phyloP scores from a whole-genome alignment of 108 stramenopile genomes.

The Bacterosira constricta region DNA sequence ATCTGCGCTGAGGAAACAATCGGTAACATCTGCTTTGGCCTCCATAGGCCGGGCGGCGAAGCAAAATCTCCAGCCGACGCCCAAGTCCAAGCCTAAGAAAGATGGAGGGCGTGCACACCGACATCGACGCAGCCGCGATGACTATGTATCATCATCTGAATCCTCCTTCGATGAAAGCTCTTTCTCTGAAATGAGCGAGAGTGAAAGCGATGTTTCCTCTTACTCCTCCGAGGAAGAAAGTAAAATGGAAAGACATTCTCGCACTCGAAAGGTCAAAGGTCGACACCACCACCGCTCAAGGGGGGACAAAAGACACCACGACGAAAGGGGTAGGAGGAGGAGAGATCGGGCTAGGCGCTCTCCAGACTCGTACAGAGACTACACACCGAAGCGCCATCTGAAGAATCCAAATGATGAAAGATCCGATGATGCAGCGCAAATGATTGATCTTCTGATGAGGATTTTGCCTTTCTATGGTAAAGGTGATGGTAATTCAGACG shows the following conservation, averaged over 20 bases:
- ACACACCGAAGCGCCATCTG: neutral
- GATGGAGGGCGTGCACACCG: neutral
- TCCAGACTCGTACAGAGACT: neutral
- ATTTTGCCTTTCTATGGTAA: slow-evolving; percentile 45
- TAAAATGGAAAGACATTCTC: neutral
- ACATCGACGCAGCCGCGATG: neutral
- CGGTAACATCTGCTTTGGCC: neutral
- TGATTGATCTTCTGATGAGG: slow-evolving; percentile 37
- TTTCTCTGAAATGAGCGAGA: too few relatives aligned
- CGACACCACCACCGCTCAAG: neutral
- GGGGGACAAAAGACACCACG: neutral
- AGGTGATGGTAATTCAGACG: slow-evolving; percentile 36
- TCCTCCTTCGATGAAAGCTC: neutral
- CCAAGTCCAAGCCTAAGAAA: neutral
- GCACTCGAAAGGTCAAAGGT: neutral
- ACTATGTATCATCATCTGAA: neutral
- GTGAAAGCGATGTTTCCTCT: too few relatives aligned
- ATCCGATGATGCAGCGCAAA: slow-evolving; percentile 39
- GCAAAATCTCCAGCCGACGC: neutral
- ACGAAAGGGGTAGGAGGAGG: neutral
- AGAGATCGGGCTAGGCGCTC: neutral
- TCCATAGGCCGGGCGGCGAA: slow-evolving; percentile 4
- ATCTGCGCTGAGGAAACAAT: neutral
- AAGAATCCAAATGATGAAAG: neutral
- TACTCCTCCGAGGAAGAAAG: neutral